A percentile compares a stretch with the other conserved stretches of the same genome.
These are phyloP conservation scores for Lentinus tigrinus DNA, from an alignment of 768 basidiomycete genomes.

Conservation along the genomic window DNA sequence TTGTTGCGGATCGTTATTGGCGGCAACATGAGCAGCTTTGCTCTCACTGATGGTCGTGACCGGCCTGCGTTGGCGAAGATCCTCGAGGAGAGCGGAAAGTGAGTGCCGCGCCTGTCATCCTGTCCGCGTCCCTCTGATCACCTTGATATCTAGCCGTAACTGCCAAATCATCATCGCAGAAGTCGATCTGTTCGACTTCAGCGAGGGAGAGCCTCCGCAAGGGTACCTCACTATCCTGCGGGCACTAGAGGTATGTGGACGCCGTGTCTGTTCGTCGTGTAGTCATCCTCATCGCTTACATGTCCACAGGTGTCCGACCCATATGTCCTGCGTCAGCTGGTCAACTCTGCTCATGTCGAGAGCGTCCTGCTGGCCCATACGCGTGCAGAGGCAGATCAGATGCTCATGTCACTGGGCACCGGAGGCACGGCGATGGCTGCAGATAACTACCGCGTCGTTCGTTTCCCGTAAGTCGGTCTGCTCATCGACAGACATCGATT, in stretches of 20 bases:
- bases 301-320: slow-evolving; percentile 63
- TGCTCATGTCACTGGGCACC: slow-evolving; percentile 40
- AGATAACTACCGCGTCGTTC: slow-evolving; percentile 61
- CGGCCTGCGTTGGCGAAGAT: slow-evolving; percentile 54
- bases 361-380: slow-evolving; percentile 59
- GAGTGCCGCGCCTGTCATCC: slow-evolving; percentile 23
- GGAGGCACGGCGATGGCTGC: slow-evolving; percentile 64
- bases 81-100: slow-evolving; percentile 63
- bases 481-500: neutral
- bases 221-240: slow-evolving; percentile 74
- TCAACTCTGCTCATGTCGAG: slow-evolving; percentile 77
- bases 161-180: slow-evolving; percentile 60
- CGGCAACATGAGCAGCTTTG: slow-evolving; percentile 61
- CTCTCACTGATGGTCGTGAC: slow-evolving; percentile 72
- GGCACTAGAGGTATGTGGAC: slow-evolving; percentile 64
- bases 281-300: neutral
- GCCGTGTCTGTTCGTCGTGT: neutral
- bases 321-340: slow-evolving; percentile 75
- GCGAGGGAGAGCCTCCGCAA: slow-evolving; percentile 64
- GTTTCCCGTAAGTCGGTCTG: slow-evolving; percentile 55
- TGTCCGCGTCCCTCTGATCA: neutral
- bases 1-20: slow-evolving; percentile 67
- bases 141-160: slow-evolving; percentile 36
- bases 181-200: slow-evolving; percentile 81
- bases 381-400: slow-evolving; percentile 62